Percentiles rank a stretch among this genome's conserved stretches.
These are phyloP conservation scores for Aspergillus ellipticus DNA, from an alignment of 495 filamentous ascomycete genomes.

Conservation along the genomic window DNA sequence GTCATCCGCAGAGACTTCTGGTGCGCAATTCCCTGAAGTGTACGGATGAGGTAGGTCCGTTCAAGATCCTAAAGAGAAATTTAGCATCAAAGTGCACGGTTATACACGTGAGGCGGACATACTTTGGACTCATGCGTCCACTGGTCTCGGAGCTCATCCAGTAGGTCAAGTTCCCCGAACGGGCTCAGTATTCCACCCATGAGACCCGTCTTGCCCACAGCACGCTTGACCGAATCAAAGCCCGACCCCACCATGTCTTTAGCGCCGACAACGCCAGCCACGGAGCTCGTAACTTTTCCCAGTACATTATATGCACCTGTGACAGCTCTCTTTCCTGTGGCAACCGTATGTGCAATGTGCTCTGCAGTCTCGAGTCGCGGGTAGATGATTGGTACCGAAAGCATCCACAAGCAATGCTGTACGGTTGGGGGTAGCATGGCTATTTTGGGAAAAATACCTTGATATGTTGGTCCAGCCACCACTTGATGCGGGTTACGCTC, in stretches of 20 bases:
- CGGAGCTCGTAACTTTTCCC: conserved; percentile 88
- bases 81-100: not conserved
- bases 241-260: conserved; percentile 87
- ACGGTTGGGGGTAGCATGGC: conserved; percentile 87
- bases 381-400: conserved; percentile 86
- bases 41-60: conserved; percentile 92
- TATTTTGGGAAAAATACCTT: conserved; percentile 93
- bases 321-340: conserved; percentile 93
- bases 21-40: conserved; percentile 87
- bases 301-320: conserved; percentile 93
- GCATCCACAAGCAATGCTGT: conserved; percentile 94
- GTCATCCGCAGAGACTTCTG: conserved; percentile 95
- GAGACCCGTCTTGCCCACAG: conserved; percentile 87
- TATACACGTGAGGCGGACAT: not conserved
- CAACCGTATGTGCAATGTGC: conserved; percentile 79
- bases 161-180: conserved; percentile 94
- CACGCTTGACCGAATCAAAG: conserved; percentile 91
- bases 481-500: conserved; percentile 89
- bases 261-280: conserved; percentile 90
- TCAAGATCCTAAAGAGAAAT: conserved; percentile 66
- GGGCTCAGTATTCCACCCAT: conserved; percentile 94
- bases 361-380: conserved; percentile 89
- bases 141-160: conserved; percentile 90
- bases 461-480: conserved; percentile 93
- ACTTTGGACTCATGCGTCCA: conserved; percentile 98